phyloP scores from a whole-genome alignment of 2,329 filamentous ascomycete species.

The Fusarium siculi region DNA sequence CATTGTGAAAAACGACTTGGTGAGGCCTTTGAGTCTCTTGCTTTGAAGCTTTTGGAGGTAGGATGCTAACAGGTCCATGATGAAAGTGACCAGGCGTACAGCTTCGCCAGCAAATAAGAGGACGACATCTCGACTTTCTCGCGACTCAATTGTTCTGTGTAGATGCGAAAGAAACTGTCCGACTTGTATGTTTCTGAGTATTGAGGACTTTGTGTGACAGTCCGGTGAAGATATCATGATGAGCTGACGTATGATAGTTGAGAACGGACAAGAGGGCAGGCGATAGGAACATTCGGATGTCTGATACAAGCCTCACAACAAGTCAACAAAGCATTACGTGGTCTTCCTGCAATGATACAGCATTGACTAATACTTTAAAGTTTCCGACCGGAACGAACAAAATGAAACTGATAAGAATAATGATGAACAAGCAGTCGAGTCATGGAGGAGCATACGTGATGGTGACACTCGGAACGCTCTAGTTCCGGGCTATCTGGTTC shows the following conservation, averaged over 20 bases:
- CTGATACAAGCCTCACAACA: background rate
- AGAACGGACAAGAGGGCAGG: background rate
- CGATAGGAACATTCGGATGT: background rate
- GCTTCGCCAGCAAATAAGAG: background rate
- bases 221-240: background rate
- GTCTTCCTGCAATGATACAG: background rate
- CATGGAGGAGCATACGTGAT: background rate
- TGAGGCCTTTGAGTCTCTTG: background rate
- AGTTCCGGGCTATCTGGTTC: background rate
- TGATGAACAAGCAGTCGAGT: background rate
- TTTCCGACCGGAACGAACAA: background rate
- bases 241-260: accelerated
- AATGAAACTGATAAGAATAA: background rate
- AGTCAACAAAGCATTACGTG: background rate
- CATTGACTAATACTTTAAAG: background rate
- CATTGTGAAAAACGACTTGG: background rate
- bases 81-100: background rate
- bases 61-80: background rate
- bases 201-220: background rate
- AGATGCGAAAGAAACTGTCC: background rate
- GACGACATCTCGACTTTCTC: background rate
- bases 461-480: background rate
- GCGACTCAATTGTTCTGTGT: background rate
- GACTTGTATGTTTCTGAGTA: background rate
- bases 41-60: background rate